Evolutionary conservation across 2,329 filamentous ascomycete species (phyloP), one percentile per base, ranked within the genome.

Genomic region (Trichophyton benhamiae): DNA sequence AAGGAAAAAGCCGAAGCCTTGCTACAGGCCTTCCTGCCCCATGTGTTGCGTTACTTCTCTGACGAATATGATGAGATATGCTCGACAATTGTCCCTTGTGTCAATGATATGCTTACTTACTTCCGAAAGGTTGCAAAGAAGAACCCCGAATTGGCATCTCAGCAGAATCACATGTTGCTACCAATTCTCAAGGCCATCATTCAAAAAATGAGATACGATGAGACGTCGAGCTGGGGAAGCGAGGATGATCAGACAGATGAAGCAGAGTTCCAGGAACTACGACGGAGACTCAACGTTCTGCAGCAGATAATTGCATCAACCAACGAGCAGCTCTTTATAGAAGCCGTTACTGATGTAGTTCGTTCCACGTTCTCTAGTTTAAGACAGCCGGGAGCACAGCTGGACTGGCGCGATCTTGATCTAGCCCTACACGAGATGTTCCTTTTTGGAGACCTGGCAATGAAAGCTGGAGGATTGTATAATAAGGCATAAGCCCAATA

Each of bases 31-130:
- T 97, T 97, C 72, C 79, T 96, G 30, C 90, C 91, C 0, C 87
- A 91, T 67, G 81, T 97, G 11, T 79, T 99, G 58, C 88, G 92
- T 44, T 96, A 96, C 79, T 96, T 99, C 76, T 88, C 91, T 25
- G 94, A 99, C 74, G 91, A 99, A 72, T 99, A 95, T 73, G 94
- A 99, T 74, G 94, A 99, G 77, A 87, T 99, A 67, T 97, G 94
- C 79, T 95, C 91, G 41, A 94, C 90, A 11, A 90, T 97, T 62
- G 95, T 99, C 64, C 89, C 91, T 22, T 92, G 89, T 42, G 83
- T 97, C 61, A 96, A 89, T 57, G 95, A 99, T 69, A 83, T 97
- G 57, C 82, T 99, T 63, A 91, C 90, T 30, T 92, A 95, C 72
- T 82, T 97, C 66, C 87, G 94, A 62, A 95, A 91, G 74, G 79